A percentile compares a stretch with the other conserved stretches of the same genome.
phyloP scores from a whole-genome alignment of 2,329 filamentous ascomycete genomes.

The Tothia fuscella region DNA sequence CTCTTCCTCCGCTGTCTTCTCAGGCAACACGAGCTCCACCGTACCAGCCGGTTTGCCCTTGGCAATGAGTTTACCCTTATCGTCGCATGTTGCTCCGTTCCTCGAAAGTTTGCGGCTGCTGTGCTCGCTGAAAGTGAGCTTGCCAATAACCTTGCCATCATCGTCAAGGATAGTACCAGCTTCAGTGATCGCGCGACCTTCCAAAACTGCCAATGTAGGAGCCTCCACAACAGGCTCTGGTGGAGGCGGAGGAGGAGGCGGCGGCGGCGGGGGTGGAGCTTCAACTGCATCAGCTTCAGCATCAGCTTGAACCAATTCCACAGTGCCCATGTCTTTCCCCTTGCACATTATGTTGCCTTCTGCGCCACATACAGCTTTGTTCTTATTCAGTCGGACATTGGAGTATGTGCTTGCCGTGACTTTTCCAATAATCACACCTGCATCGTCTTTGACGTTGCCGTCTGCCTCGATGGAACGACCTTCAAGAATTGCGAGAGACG shows the following conservation, averaged over 20 bases:
- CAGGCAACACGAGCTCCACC: constrained; percentile 4
- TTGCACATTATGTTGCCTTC: constrained; percentile 20
- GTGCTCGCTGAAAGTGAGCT: constrained; percentile 41
- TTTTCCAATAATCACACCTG: constrained; percentile 41
- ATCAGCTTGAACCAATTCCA: constrained; percentile 35
- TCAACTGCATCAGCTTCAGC: too few species aligned
- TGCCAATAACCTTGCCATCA: constrained; percentile 38
- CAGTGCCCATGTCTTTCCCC: constrained; percentile 37
- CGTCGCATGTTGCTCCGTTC: constrained; percentile 55
- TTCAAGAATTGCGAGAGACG: constrained; percentile 35
- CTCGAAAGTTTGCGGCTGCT: too few species aligned
- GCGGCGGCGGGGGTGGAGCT: constrained; percentile 24
- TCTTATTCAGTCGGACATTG: too few species aligned
- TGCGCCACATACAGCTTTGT: too few species aligned
- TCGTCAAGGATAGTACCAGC: constrained; percentile 41
- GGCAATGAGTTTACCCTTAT: constrained; percentile 51
- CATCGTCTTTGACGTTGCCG: constrained; percentile 41
- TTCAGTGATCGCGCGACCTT: constrained; percentile 45
- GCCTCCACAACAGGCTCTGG: constrained; percentile 36
- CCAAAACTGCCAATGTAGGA: constrained; percentile 30
- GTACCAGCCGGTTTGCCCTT: constrained; percentile 37
- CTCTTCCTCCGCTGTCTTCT: constrained; percentile 18
- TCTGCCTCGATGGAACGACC: constrained; percentile 48
- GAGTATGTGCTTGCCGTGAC: constrained; percentile 21
- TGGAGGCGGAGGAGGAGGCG: constrained; percentile 24